Evolutionary conservation across 2,329 filamentous ascomycete species (phyloP), one percentile per base, ranked within the genome.

Genomic region (Phialophora tarda): DNA sequence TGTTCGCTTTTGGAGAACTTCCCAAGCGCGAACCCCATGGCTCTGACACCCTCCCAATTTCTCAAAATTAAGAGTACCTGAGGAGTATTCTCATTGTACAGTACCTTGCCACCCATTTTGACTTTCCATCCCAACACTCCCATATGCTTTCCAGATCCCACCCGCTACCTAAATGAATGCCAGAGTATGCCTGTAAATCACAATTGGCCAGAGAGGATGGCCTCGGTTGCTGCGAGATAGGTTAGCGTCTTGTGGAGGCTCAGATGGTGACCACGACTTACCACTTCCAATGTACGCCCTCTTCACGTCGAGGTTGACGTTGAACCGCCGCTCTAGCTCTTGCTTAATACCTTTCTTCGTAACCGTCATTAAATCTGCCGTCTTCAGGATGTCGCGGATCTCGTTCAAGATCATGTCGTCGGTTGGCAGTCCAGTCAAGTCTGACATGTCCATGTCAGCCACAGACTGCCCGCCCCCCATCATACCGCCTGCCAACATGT

Each of bases 281-380:
- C 91, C 91, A 81, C 89, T 93, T 78, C 93, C 93, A 77, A 99
- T 98, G 79, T 97, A 99, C 65, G 91, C 88, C 79, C 93, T 90
- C 85, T 92, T 96, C 62, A 88, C 84, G 77, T 98, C 93, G 66
- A 99, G 85, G 66, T 89, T 87, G 69, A 96, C 89, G 68, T 91
- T 91, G 75, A 99, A 99, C 69, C 93, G 87, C 75, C 88, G 88
- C 84, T 99, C 95, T 65, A 99, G 82, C 82, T 99, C 95, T 72
- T 87, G 81, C 85, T 98, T 98, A 80, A 99, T 91, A 74, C 91
- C 92, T 87, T 99, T 99, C 88, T 99, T 99, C 71, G 95, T 99
- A 51, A 99, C 92, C 4, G 88, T 93, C 95, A 99, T 99, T 75
- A 99, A 82, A 80, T 99, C 95, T 1, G 93, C 93, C 12, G 91